Conservation (phyloP, 768 basidiomycete genomes). For the Phanerodontia chrysosporium region DNA sequence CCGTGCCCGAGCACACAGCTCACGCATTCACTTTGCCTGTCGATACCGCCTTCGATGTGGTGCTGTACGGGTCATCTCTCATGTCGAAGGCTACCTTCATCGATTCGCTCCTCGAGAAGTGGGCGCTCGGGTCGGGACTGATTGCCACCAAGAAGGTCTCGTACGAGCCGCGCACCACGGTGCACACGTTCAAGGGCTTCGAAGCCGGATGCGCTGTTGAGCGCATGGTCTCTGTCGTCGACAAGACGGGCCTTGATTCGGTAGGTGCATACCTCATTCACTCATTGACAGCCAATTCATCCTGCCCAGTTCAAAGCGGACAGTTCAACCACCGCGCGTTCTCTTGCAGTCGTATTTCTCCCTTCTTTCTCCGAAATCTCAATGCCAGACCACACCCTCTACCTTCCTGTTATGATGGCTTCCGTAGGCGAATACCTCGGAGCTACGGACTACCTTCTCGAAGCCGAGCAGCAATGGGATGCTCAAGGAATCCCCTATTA, state of each 20-base stretch:
- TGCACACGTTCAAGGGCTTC: conserved; percentile 24
- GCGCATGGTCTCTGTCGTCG: conserved; percentile 34
- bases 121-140: conserved; percentile 32
- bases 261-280: conserved; percentile 29
- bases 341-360: conserved; percentile 66
- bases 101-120: conserved; percentile 54
- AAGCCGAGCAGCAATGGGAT: conserved; percentile 31
- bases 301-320: conserved; percentile 37
- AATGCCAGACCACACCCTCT: conserved; percentile 38
- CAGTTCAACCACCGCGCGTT: conserved; percentile 41
- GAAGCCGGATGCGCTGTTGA: conserved; percentile 25
- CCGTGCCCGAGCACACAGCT: conserved; percentile 16
- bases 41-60: conserved; percentile 50
- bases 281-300: conserved; percentile 34
- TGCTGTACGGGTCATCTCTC: conserved; percentile 63
- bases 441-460: conserved; percentile 22
- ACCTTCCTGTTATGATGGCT: conserved; percentile 53
- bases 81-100: conserved; percentile 59
- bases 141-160: conserved; percentile 13
- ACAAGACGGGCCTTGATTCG: conserved; percentile 34
- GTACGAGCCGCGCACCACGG: conserved; percentile 20
- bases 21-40: conserved; percentile 18
- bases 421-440: conserved; percentile 18
- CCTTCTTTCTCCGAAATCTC: conserved; percentile 41
- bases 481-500: conserved; percentile 21